phyloP scores from a whole-genome alignment of 2,329 filamentous ascomycete genomes.

The Venturia pyrina region DNA sequence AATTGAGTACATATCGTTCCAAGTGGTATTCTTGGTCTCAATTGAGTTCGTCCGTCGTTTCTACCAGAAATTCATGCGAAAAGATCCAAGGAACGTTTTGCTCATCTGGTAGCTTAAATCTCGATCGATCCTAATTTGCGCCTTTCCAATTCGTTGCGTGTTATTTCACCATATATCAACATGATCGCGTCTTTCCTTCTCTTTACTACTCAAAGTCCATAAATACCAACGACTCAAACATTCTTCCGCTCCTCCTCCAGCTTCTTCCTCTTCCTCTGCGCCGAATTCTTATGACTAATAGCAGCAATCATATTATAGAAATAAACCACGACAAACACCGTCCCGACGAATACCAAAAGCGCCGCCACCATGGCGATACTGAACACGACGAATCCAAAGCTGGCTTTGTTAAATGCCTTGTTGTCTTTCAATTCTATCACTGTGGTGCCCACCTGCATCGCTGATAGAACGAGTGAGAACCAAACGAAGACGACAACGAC shows the following conservation, averaged over 20 bases:
- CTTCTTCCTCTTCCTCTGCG: background rate
- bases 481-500: conserved; percentile 28
- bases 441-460: conserved; percentile 28
- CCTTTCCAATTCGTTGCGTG: background rate
- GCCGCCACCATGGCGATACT: conserved; percentile 24
- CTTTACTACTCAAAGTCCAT: background rate
- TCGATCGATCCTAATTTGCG: background rate
- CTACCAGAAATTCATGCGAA: too few species aligned
- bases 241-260: background rate
- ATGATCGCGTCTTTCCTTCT: background rate
- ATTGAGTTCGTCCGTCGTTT: too few species aligned
- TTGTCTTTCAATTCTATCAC: conserved; percentile 20
- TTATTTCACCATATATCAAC: background rate
- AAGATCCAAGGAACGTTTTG: background rate
- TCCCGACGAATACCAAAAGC: conserved; percentile 20
- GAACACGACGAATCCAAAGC: conserved; percentile 26
- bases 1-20: background rate
- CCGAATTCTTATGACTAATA: conserved; percentile 18
- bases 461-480: conserved; percentile 26
- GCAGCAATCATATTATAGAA: conserved; percentile 27
- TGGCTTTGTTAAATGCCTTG: conserved; percentile 19
- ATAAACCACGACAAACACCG: conserved; percentile 24
- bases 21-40: too few species aligned
- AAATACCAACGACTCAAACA: background rate
- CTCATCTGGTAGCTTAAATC: background rate